Evolutionary conservation across 179 eudicot genomes (phyloP).

Genomic region (Beta corolliflora): DNA sequence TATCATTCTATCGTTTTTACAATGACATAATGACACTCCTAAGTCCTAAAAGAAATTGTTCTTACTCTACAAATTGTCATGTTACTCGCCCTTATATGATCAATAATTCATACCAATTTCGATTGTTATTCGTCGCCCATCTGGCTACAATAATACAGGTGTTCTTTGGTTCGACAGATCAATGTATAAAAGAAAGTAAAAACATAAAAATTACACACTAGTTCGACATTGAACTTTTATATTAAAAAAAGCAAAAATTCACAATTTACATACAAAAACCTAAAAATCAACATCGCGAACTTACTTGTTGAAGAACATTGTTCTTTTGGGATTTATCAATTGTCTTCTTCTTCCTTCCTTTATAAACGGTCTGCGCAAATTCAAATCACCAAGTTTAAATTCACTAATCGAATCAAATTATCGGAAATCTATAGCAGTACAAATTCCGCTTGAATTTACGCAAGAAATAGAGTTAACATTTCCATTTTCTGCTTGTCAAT

Average conservation of each 20-base stretch:
- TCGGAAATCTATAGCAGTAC: neutral
- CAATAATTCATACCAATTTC: too few species aligned
- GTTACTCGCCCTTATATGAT: too few species aligned
- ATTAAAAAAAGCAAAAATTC: neutral
- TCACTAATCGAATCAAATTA: slow-evolving; percentile 28
- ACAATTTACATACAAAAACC: neutral
- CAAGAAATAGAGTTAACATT: neutral
- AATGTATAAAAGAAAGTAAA: too few species aligned
- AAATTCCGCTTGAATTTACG: neutral
- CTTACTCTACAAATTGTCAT: too few species aligned
- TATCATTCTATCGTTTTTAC: too few species aligned
- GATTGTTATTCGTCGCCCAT: too few species aligned
- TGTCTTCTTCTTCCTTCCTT: slow-evolving; percentile 86
- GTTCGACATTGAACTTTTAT: neutral
- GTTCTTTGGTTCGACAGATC: too few species aligned
- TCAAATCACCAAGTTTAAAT: neutral
- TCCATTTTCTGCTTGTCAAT: neutral
- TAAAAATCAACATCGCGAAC: slow-evolving; percentile 10
- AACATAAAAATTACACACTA: neutral
- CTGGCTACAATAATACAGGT: too few species aligned
- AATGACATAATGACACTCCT: too few species aligned
- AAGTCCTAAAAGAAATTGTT: too few species aligned
- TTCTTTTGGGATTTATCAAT: slow-evolving; percentile 79
- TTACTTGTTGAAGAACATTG: slow-evolving; percentile 95
- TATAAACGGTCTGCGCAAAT: slow-evolving; percentile 68